Conservation (phyloP, 768 basidiomycete genomes). For the Pulveroboletus sp. region DNA sequence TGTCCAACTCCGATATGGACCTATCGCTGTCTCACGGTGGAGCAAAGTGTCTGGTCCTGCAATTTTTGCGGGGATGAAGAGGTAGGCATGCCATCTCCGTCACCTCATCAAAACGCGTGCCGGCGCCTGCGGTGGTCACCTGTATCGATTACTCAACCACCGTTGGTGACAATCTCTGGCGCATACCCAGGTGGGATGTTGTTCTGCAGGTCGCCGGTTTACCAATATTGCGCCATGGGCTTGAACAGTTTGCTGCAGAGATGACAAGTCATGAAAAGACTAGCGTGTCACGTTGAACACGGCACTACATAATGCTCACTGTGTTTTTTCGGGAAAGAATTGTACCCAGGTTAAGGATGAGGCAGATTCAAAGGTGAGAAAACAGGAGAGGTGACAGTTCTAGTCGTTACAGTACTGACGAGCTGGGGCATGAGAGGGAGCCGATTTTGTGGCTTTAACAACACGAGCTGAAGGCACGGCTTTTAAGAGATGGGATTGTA, state of each 20-base stretch:
- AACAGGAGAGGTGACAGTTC: slow-evolving; percentile 47
- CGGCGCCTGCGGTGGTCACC: slow-evolving; percentile 3
- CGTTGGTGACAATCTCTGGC: not conserved
- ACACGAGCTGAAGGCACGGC: slow-evolving; percentile 6
- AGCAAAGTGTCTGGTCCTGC: slow-evolving; percentile 71
- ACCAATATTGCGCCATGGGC: slow-evolving; percentile 2
- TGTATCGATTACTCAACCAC: slow-evolving; percentile 3
- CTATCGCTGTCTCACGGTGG: slow-evolving; percentile 57
- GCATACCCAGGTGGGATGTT: slow-evolving; percentile 4
- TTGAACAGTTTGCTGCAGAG: not conserved
- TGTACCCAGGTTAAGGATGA: slow-evolving; percentile 29
- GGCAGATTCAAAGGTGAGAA: slow-evolving; percentile 34
- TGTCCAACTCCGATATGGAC: slow-evolving; percentile 49
- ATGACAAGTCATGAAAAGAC: slow-evolving; percentile 3
- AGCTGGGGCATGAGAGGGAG: slow-evolving; percentile 14
- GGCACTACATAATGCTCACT: slow-evolving; percentile 11
- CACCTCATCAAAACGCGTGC: slow-evolving; percentile 3
- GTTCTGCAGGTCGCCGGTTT: slow-evolving; percentile 4
- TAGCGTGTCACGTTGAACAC: slow-evolving; percentile 12
- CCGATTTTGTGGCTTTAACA: slow-evolving; percentile 19
- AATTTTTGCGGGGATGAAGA: slow-evolving; percentile 58
- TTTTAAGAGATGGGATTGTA: slow-evolving; percentile 10
- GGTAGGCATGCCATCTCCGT: slow-evolving; percentile 35
- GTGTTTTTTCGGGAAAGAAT: slow-evolving; percentile 19
- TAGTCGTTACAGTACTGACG: slow-evolving; percentile 59